These are phyloP conservation scores for Akanthomyces dipterigenus DNA, from an alignment of 2,329 filamentous ascomycete species.

Conservation along the genomic window DNA sequence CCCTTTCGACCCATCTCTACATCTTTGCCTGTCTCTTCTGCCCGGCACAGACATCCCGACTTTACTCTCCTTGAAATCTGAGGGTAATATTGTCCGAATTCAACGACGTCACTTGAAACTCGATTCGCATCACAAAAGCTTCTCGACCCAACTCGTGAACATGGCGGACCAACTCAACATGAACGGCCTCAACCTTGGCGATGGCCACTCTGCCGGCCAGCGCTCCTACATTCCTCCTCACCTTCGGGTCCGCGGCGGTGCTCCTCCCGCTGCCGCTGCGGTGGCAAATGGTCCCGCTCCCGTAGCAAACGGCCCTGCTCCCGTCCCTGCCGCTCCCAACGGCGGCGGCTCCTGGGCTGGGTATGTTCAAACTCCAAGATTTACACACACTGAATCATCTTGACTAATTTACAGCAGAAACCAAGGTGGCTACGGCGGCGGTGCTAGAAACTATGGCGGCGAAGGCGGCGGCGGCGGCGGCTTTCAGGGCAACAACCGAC, in stretches of 20 bases:
- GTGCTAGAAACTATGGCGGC: constrained; percentile 29
- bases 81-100: constrained; percentile 21
- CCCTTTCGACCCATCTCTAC: constrained; percentile 7
- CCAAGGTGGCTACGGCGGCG: constrained; percentile 23
- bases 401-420: constrained; percentile 19
- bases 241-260: constrained; percentile 54
- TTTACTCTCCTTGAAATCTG: constrained; percentile 23
- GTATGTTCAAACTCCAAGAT: constrained; percentile 28
- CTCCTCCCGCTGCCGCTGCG: constrained; percentile 17
- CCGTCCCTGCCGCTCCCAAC: constrained; percentile 32
- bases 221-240: constrained; percentile 84
- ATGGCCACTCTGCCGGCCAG: constrained; percentile 23
- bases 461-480: constrained; percentile 23
- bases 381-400: not conserved
- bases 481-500: constrained; percentile 24
- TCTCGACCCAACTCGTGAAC: constrained; percentile 30
- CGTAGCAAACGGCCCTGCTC: constrained; percentile 18
- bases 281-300: constrained; percentile 12
- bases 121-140: constrained; percentile 14
- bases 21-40: constrained; percentile 12
- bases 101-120: constrained; percentile 9
- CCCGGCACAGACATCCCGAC: constrained; percentile 21
- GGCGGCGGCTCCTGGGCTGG: constrained; percentile 51
- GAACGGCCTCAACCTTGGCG: constrained; percentile 61
- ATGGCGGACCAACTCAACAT: constrained; percentile 86